Conservation (phyloP, 352 stramenopile genomes). For the Hyphochytrium catenoides region DNA sequence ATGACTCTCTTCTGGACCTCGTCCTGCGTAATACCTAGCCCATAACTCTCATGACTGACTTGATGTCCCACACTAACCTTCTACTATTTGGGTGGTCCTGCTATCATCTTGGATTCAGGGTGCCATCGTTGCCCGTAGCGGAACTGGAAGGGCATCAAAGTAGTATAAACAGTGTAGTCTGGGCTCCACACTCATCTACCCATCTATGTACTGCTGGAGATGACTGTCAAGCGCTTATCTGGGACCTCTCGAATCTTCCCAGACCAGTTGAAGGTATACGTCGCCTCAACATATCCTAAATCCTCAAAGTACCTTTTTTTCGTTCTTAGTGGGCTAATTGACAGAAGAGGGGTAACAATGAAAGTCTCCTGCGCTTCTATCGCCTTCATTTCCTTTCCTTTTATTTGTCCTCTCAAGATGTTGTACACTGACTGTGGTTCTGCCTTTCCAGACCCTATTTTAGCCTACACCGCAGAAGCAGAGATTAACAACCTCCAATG, state of each 20-base stretch:
- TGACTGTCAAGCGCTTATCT: constrained; percentile 85
- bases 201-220: constrained; percentile 90
- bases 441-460: constrained; percentile 32
- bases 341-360: no score
- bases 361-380: no score
- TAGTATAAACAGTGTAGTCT: constrained; percentile 86
- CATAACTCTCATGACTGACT: no score
- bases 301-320: neutral
- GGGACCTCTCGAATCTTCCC: constrained; percentile 58
- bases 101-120: no score
- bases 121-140: constrained; percentile 64
- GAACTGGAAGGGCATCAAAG: constrained; percentile 2
- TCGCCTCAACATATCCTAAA: no score
- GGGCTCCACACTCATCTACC: constrained; percentile 76
- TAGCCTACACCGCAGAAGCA: constrained; percentile 54
- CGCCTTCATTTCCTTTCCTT: no score
- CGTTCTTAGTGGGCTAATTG: no score
- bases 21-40: no score
- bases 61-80: no score
- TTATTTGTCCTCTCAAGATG: no score
- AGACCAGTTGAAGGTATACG: constrained; percentile 21
- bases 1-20: no score
- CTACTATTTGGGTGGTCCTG: no score
- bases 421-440: neutral
- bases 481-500: constrained; percentile 73